Evolutionary conservation across 2,329 filamentous ascomycete species (phyloP).

Genomic region (Domatiomyces catenatus): DNA sequence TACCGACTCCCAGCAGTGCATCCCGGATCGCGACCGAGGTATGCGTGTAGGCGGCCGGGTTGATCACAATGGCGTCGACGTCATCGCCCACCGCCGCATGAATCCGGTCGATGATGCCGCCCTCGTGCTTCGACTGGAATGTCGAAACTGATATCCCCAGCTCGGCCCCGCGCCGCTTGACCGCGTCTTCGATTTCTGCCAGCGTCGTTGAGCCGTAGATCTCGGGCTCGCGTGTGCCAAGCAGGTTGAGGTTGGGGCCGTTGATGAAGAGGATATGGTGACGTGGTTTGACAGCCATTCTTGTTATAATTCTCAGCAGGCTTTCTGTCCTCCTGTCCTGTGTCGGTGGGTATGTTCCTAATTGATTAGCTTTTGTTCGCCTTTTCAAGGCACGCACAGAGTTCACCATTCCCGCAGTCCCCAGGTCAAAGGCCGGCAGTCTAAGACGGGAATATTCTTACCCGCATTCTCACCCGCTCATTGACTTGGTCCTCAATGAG

Average conservation of each 20-base stretch:
- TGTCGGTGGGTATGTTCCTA: too few species aligned
- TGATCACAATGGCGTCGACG: constrained; percentile 41
- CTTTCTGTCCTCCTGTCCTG: too few species aligned
- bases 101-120: constrained; percentile 57
- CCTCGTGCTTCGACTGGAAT: constrained; percentile 69
- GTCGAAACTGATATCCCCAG: constrained; percentile 38
- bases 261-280: constrained; percentile 54
- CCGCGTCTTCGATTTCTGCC: constrained; percentile 39
- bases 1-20: constrained; percentile 50
- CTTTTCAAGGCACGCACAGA: too few species aligned
- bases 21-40: constrained; percentile 64
- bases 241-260: constrained; percentile 69
- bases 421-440: too few species aligned
- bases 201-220: constrained; percentile 60
- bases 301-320: not conserved
- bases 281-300: not conserved
- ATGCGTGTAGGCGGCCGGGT: constrained; percentile 60
- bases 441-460: not conserved
- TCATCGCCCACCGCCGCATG: constrained; percentile 31
- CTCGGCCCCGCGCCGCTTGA: constrained; percentile 33
- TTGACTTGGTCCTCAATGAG: too few species aligned
- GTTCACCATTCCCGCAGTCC: not conserved
- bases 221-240: constrained; percentile 57
- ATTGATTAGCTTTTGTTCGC: too few species aligned
- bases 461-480: not conserved